A percentile compares a stretch with the other conserved stretches of the same genome.
Evolutionary conservation across 345 rosid species (phyloP).

Genomic region (Gossypium turneri): DNA sequence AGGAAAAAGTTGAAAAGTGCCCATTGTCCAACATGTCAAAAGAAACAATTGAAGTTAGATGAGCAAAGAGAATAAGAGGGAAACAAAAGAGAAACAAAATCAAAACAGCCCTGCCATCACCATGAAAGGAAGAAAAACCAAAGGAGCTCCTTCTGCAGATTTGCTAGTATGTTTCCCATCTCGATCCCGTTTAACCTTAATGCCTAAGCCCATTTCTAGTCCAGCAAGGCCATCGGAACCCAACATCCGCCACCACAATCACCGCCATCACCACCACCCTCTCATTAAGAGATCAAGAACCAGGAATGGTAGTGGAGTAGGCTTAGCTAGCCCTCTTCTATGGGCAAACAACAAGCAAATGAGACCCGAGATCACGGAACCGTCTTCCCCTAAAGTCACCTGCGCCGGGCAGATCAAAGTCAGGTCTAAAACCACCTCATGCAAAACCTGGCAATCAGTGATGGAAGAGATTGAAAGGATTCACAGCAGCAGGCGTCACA

Average conservation of each 20-base stretch:
- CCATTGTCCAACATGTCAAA: background rate
- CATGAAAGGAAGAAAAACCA: conserved; percentile 50
- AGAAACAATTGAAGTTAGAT: background rate
- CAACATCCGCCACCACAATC: conserved; percentile 32
- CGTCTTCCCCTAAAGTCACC: conserved; percentile 85
- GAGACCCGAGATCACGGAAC: conserved; percentile 53
- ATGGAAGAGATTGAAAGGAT: conserved; percentile 65
- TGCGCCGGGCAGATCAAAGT: conserved; percentile 96
- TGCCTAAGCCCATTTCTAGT: conserved; percentile 60
- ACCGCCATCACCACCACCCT: conserved; percentile 33
- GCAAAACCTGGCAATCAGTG: conserved; percentile 75
- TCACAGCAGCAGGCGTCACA: conserved; percentile 39
- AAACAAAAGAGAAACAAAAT: background rate
- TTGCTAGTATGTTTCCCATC: conserved; percentile 85
- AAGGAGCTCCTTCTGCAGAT: conserved; percentile 62
- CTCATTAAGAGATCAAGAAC: conserved; percentile 33
- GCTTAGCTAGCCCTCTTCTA: conserved; percentile 49
- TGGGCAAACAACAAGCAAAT: conserved; percentile 60
- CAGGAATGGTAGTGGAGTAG: conserved; percentile 29
- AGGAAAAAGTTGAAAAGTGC: background rate
- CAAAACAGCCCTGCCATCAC: conserved; percentile 11
- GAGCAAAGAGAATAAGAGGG: conserved; percentile 15
- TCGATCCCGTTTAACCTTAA: conserved; percentile 46
- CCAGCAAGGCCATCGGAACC: conserved; percentile 49
- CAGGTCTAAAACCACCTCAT: conserved; percentile 43